Conservation (phyloP, 139 green algal species). For the Picochlorum sp. region DNA sequence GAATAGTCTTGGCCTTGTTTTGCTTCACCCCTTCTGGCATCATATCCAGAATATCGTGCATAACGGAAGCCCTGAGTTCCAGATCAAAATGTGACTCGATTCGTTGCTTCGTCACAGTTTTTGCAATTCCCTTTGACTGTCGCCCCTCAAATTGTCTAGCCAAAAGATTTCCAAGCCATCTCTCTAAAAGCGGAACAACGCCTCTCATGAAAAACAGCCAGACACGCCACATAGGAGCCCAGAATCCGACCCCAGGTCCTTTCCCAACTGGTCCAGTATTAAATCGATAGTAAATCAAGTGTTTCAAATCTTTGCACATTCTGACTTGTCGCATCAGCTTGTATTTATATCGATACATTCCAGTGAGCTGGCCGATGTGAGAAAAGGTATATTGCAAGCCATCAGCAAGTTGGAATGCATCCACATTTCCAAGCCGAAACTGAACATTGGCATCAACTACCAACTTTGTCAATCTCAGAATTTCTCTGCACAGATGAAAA, state of each 20-base stretch:
- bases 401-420: slow-evolving; percentile 98
- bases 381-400: slow-evolving; percentile 98
- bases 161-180: slow-evolving; percentile 98
- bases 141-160: slow-evolving; percentile 97
- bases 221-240: slow-evolving; percentile 98
- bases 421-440: slow-evolving; percentile 94
- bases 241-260: slow-evolving; percentile 97
- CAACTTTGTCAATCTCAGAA: slow-evolving; percentile 98
- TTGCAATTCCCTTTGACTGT: slow-evolving; percentile 90
- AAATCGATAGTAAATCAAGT: slow-evolving; percentile 99
- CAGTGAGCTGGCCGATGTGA: slow-evolving; percentile 97
- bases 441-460: slow-evolving; percentile 95
- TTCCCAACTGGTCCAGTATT: slow-evolving; percentile 97
- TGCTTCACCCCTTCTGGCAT: slow-evolving; percentile 95
- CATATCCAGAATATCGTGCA: slow-evolving; percentile 99
- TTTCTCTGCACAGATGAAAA: slow-evolving; percentile 98
- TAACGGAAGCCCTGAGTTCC: slow-evolving; percentile 93
- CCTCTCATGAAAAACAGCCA: slow-evolving; percentile 99
- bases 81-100: slow-evolving; percentile 98
- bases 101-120: slow-evolving; percentile 98
- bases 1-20: slow-evolving; percentile 93
- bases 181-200: slow-evolving; percentile 94
- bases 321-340: slow-evolving; percentile 98
- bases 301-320: slow-evolving; percentile 99
- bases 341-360: slow-evolving; percentile 98